Conservation (phyloP, 1,284 basidiomycete genomes). For the Naganishia liquefaciens region DNA sequence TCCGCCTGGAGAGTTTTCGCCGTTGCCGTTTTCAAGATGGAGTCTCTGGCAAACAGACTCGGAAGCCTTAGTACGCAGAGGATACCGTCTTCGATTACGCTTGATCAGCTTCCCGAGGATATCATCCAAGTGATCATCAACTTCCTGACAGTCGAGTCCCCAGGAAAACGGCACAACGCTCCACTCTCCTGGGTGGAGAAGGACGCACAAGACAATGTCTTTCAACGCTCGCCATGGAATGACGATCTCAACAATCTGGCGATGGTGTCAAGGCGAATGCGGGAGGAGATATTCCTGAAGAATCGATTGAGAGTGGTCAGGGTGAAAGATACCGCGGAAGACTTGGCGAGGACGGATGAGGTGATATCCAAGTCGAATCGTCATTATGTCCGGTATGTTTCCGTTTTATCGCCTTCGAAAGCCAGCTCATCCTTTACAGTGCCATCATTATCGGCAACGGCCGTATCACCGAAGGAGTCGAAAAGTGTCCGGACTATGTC, state of each 20-base stretch:
- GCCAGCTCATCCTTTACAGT: not conserved
- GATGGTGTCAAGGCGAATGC: conserved; percentile 4
- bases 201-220: conserved; percentile 19
- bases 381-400: conserved; percentile 13
- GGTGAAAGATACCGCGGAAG: conserved; percentile 18
- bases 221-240: conserved; percentile 15
- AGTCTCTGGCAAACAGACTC: not conserved
- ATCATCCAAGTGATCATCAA: conserved; percentile 15
- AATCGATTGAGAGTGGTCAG: conserved; percentile 6
- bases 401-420: too few species aligned
- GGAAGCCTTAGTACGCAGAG: not conserved
- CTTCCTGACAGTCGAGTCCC: not conserved
- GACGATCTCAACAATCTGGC: conserved; percentile 14
- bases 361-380: conserved; percentile 5
- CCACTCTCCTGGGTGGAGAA: conserved; percentile 11
- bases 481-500: conserved; percentile 11
- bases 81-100: not conserved
- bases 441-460: conserved; percentile 21
- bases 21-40: too few species aligned
- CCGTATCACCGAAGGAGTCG: conserved; percentile 15
- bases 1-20: too few species aligned
- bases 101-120: conserved; percentile 15
- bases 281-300: conserved; percentile 20
- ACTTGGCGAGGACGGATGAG: not conserved
- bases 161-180: not conserved